A percentile compares a stretch with the other conserved stretches of the same genome.
Evolutionary conservation across 2,329 filamentous ascomycete genomes (phyloP).

Genomic region (Fusarium musae): DNA sequence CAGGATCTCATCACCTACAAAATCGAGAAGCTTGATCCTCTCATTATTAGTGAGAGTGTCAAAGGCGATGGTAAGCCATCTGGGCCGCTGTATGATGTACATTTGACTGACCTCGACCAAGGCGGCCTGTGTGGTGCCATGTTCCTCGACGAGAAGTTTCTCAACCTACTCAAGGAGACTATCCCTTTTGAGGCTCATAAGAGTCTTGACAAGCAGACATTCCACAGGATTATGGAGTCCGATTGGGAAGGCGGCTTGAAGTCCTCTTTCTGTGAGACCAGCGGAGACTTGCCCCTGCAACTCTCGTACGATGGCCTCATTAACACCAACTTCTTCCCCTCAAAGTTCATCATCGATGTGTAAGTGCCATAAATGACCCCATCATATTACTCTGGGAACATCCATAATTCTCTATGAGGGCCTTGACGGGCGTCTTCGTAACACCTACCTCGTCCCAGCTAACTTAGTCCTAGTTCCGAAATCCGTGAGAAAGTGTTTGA

Average conservation of each 20-base stretch:
- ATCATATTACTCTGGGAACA: not conserved
- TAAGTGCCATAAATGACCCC: not conserved
- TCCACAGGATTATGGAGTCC: conserved; percentile 35
- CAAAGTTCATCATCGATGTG: conserved; percentile 15
- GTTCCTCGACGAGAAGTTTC: conserved; percentile 55
- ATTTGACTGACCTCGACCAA: conserved; percentile 21
- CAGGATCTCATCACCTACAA: conserved; percentile 56
- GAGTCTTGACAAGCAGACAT: not conserved
- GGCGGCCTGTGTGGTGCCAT: conserved; percentile 54
- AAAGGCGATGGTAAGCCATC: conserved; percentile 49
- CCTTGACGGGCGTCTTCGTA: too few relatives aligned
- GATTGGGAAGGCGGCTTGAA: conserved; percentile 49
- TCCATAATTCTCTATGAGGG: too few relatives aligned
- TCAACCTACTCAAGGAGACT: conserved; percentile 39
- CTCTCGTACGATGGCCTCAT: conserved; percentile 3
- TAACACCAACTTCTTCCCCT: not conserved
- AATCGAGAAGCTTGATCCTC: conserved; percentile 39
- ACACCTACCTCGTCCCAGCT: not conserved
- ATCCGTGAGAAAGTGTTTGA: conserved; percentile 37
- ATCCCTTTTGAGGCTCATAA: conserved; percentile 31
- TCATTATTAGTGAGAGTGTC: conserved; percentile 51
- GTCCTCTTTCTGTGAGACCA: conserved; percentile 27
- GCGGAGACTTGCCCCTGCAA: conserved; percentile 10
- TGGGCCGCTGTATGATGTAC: not conserved
- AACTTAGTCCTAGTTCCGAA: not conserved